Evolutionary conservation across 2,329 filamentous ascomycete species (phyloP).

Genomic region (Talaromyces pinophilus): DNA sequence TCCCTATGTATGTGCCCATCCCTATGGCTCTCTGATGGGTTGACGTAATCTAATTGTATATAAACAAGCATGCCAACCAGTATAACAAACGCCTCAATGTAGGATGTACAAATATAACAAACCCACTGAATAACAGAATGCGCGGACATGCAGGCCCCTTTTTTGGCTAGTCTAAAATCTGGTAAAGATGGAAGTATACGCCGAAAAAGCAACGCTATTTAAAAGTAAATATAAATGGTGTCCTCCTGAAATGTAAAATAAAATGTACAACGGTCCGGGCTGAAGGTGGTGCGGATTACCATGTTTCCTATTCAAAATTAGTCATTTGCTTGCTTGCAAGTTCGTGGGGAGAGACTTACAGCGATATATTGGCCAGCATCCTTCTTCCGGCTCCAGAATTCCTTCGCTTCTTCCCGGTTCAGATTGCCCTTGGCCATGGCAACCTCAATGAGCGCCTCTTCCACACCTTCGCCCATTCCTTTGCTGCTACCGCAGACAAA

Average conservation of each 20-base stretch:
- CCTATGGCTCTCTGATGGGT: background rate
- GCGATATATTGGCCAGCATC: constrained; percentile 94
- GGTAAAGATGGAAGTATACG: background rate
- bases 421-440: constrained; percentile 91
- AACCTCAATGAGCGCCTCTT: constrained; percentile 81
- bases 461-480: constrained; percentile 97
- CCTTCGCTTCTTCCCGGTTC: constrained; percentile 74
- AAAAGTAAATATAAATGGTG: background rate
- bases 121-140: background rate
- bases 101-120: background rate
- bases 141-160: background rate
- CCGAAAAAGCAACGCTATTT: background rate
- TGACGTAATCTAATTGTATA: background rate
- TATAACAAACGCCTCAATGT: background rate
- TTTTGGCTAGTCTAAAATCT: background rate
- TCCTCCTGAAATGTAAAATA: background rate
- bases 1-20: background rate
- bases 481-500: constrained; percentile 95
- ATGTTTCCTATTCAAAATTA: background rate
- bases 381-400: constrained; percentile 91
- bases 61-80: background rate
- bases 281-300: background rate
- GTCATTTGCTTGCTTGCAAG: background rate
- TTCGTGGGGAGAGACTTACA: constrained; percentile 43
- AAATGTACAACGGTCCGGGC: background rate